Conservation (phyloP, 1,284 basidiomycete genomes). For the Ceratobasidium sp. region DNA sequence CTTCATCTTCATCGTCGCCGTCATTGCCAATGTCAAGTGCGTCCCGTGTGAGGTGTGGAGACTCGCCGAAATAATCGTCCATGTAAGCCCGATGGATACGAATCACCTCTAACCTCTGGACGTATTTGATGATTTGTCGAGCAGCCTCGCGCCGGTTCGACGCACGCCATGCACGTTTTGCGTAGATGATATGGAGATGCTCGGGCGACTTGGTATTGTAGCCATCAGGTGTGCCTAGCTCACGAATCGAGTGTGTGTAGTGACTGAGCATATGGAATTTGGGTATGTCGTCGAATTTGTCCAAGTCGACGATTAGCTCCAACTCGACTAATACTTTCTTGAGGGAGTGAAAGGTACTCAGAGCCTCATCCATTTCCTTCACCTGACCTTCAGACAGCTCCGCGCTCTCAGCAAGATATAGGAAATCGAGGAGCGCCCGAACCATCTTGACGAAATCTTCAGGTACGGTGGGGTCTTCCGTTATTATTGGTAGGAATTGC, state of each 20-base stretch:
- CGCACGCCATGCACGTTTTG: neutral
- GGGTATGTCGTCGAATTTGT: constrained; percentile 12
- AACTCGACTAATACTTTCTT: constrained; percentile 1
- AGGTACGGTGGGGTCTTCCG: constrained; percentile 31
- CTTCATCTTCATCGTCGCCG: neutral
- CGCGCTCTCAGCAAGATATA: neutral
- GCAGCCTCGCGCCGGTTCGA: constrained; percentile 19
- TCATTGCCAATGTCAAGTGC: neutral
- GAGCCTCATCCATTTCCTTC: neutral
- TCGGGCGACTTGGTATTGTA: constrained; percentile 26
- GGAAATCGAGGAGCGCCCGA: constrained; percentile 19
- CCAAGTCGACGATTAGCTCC: neutral
- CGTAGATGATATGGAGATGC: constrained; percentile 24
- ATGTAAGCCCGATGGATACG: constrained; percentile 15
- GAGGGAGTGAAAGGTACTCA: neutral
- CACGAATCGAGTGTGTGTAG: constrained; percentile 22
- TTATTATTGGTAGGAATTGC: constrained; percentile 42
- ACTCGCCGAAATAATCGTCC: constrained; percentile 21
- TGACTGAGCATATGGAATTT: constrained; percentile 30
- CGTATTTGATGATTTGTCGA: constrained; percentile 20
- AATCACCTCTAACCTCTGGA: constrained; percentile 20
- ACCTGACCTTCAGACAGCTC: neutral
- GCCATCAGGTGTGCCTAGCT: constrained; percentile 27
- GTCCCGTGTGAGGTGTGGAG: neutral
- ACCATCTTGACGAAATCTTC: constrained; percentile 12